A percentile compares a stretch with the other conserved stretches of the same genome.
phyloP scores from a whole-genome alignment of 2,329 filamentous ascomycete species.

The Fusarium redolens region DNA sequence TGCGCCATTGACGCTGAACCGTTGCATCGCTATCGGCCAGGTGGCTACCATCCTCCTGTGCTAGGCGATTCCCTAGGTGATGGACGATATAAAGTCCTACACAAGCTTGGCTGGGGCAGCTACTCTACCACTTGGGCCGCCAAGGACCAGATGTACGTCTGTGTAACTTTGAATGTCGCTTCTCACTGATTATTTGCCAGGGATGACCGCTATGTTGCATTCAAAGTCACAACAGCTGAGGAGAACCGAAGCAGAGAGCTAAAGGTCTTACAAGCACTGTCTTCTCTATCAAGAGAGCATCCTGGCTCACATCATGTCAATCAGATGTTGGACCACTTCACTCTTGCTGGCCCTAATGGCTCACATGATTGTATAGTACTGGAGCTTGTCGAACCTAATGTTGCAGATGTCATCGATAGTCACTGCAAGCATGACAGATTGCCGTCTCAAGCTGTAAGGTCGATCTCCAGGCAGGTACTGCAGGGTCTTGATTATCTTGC shows the following conservation, averaged over 20 bases:
- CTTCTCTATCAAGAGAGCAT: background rate
- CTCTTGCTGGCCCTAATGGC: constrained; percentile 17
- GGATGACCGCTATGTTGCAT: constrained; percentile 18
- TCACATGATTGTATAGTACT: constrained; percentile 23
- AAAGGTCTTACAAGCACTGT: background rate
- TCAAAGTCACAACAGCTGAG: constrained; percentile 23
- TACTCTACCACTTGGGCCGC: constrained; percentile 60
- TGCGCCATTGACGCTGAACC: constrained; percentile 33
- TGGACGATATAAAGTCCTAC: constrained; percentile 55
- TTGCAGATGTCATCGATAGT: constrained; percentile 1
- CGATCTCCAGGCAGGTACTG: constrained; percentile 22
- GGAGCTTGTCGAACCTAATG: constrained; percentile 11
- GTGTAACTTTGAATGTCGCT: rapidly evolving
- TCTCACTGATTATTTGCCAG: background rate
- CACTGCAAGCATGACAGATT: constrained; percentile 17
- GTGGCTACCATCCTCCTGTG: constrained; percentile 56
- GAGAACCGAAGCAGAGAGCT: background rate
- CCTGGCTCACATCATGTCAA: background rate
- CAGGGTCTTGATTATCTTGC: constrained; percentile 29
- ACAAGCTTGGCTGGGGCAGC: constrained; percentile 58
- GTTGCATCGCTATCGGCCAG: constrained; percentile 26
- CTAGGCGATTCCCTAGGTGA: constrained; percentile 53
- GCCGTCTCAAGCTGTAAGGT: constrained; percentile 10
- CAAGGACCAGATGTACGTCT: constrained; percentile 43
- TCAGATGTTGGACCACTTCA: constrained; percentile 19